phyloP scores from a whole-genome alignment of 495 filamentous ascomycete species.

The Niebla homalea region DNA sequence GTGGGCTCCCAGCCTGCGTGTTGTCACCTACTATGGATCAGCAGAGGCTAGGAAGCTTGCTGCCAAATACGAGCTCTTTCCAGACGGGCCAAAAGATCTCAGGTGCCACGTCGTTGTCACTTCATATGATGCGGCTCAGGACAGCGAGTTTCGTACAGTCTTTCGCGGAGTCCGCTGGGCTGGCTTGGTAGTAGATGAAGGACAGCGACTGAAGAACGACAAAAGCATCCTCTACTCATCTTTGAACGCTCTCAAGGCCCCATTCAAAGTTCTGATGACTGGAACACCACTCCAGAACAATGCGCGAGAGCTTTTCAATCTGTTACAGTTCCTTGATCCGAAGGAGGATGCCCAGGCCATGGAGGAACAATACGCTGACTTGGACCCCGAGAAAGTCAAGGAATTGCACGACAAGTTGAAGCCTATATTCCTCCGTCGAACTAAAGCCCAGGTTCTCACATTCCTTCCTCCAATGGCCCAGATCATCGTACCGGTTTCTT shows the following conservation, averaged over 20 bases:
- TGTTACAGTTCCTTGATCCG: slow-evolving; percentile 80
- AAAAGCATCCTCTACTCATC: slow-evolving; percentile 66
- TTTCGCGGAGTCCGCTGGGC: slow-evolving; percentile 67
- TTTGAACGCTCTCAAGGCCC: slow-evolving; percentile 55
- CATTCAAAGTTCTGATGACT: slow-evolving; percentile 74
- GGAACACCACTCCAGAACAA: slow-evolving; percentile 93
- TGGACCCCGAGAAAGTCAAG: slow-evolving; percentile 68
- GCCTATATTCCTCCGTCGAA: slow-evolving; percentile 69
- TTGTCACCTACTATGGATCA: slow-evolving; percentile 83
- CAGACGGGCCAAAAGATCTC: slow-evolving; percentile 43
- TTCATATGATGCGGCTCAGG: slow-evolving; percentile 77
- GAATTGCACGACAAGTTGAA: slow-evolving; percentile 74
- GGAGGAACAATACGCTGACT: slow-evolving; percentile 58
- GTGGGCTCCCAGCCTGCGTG: slow-evolving; percentile 76
- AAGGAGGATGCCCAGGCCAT: slow-evolving; percentile 53
- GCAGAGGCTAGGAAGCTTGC: slow-evolving; percentile 55
- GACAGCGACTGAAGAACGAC: slow-evolving; percentile 91
- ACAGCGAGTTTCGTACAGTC: slow-evolving; percentile 45
- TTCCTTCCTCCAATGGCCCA: slow-evolving; percentile 88
- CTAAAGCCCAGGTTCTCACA: slow-evolving; percentile 76
- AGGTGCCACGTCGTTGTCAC: slow-evolving; percentile 87
- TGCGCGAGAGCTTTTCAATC: slow-evolving; percentile 82
- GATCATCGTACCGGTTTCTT: slow-evolving; percentile 84
- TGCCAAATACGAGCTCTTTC: slow-evolving; percentile 71
- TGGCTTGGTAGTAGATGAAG: slow-evolving; percentile 87